A percentile compares a stretch with the other conserved stretches of the same genome.
Conservation (phyloP, 352 stramenopile genomes). For the Sclerospora graminicola region DNA sequence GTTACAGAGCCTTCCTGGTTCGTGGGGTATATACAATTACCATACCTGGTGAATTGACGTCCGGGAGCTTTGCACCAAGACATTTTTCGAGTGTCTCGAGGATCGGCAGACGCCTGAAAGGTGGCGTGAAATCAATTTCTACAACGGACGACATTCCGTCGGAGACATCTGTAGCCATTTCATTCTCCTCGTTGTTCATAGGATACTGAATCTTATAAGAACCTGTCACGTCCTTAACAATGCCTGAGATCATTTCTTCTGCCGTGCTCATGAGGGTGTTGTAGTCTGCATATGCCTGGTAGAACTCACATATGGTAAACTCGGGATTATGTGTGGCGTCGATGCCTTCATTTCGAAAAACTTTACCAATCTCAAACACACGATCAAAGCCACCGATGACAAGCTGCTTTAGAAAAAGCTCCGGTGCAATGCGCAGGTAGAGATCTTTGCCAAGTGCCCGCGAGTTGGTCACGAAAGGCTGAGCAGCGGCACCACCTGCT, state of each 20-base stretch:
- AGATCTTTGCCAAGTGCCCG: conserved; percentile 95
- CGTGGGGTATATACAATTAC: not conserved
- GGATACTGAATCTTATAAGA: conserved; percentile 94
- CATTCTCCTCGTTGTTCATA: conserved; percentile 40
- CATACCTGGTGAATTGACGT: conserved; percentile 55
- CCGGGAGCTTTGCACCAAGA: conserved; percentile 57
- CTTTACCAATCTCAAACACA: conserved; percentile 97
- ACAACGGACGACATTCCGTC: conserved; percentile 27
- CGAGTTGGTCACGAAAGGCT: conserved; percentile 97
- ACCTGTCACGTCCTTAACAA: conserved; percentile 96
- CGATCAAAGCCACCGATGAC: conserved; percentile 94
- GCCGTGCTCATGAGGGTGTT: conserved; percentile 97
- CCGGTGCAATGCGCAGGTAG: conserved; percentile 93
- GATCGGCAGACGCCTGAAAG: conserved; percentile 96
- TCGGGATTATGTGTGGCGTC: conserved; percentile 98
- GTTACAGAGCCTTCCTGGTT: not conserved
- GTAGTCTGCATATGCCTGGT: conserved; percentile 98
- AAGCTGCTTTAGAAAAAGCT: conserved; percentile 97
- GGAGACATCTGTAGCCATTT: not conserved
- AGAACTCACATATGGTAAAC: conserved; percentile 99
- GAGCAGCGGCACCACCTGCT: conserved; percentile 92
- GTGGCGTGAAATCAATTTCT: conserved; percentile 97
- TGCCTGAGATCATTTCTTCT: conserved; percentile 94
- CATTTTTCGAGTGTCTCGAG: conserved; percentile 92
- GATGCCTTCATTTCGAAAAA: conserved; percentile 97